A percentile compares a stretch with the other conserved stretches of the same genome.
Conservation (phyloP, 2,329 filamentous ascomycete species). For the Annulohypoxylon truncatum region DNA sequence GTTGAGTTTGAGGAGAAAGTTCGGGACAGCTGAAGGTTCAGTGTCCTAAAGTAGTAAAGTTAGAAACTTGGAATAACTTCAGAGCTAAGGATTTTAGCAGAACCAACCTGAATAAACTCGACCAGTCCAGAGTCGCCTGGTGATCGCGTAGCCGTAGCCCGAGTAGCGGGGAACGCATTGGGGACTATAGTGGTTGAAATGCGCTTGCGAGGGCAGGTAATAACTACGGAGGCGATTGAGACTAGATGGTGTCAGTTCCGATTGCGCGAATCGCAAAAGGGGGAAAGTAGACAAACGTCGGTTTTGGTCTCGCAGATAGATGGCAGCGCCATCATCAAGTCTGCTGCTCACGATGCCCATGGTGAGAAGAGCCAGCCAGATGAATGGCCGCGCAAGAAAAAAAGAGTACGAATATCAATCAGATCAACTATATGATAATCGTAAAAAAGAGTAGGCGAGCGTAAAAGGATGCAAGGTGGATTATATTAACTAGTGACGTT, state of each 20-base stretch:
- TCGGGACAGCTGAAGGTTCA: conserved; percentile 71
- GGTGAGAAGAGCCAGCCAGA: conserved; percentile 55
- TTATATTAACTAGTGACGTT: conserved; percentile 42
- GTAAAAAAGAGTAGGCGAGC: conserved; percentile 14
- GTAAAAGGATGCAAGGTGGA: conserved; percentile 32
- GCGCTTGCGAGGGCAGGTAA: conserved; percentile 83
- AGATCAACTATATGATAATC: conserved; percentile 15
- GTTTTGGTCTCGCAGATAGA: conserved; percentile 92
- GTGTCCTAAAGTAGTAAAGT: conserved; percentile 72
- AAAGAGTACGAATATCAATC: conserved; percentile 20
- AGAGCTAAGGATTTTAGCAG: conserved; percentile 24
- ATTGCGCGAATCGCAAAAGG: conserved; percentile 35
- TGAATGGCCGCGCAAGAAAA: conserved; percentile 42
- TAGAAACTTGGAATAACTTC: conserved; percentile 35
- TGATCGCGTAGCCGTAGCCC: conserved; percentile 78
- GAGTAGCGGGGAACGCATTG: conserved; percentile 87
- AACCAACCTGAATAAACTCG: conserved; percentile 89
- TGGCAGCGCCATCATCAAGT: conserved; percentile 81
- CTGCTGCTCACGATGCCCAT: conserved; percentile 96
- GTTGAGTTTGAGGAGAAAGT: conserved; percentile 85
- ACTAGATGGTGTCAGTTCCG: conserved; percentile 66
- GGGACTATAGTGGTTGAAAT: conserved; percentile 81
- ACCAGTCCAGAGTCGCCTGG: conserved; percentile 78
- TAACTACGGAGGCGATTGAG: conserved; percentile 83
- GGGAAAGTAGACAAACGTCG: conserved; percentile 73